Percentiles rank a stretch among this genome's conserved stretches.
Evolutionary conservation across 495 filamentous ascomycete genomes (phyloP).

Genomic region (Polyplosphaeria fusca): DNA sequence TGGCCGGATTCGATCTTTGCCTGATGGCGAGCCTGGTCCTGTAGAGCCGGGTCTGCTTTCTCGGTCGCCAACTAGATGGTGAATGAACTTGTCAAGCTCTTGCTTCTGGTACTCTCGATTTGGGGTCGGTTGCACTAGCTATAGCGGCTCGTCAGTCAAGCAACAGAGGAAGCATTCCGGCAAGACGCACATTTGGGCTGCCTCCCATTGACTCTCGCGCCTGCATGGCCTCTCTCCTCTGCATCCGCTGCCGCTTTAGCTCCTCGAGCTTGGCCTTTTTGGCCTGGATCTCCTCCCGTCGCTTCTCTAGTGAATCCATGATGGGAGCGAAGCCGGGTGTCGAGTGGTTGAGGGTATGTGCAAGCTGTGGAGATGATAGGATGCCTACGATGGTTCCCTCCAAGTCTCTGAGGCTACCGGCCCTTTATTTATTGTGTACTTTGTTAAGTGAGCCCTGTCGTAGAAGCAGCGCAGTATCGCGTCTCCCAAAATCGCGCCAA

Average conservation of each 20-base stretch:
- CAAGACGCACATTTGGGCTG: conserved; percentile 34
- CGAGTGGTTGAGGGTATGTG: too few species aligned
- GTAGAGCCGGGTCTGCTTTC: conserved; percentile 70
- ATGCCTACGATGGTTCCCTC: too few species aligned
- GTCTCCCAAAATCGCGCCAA: conserved; percentile 17
- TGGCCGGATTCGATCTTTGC: conserved; percentile 68
- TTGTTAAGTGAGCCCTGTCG: too few species aligned
- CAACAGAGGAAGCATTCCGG: not conserved
- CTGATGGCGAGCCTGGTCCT: conserved; percentile 57
- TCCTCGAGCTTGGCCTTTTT: conserved; percentile 95
- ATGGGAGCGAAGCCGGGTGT: too few species aligned
- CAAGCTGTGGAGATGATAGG: too few species aligned
- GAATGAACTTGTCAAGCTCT: conserved; percentile 81
- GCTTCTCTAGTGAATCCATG: conserved; percentile 66
- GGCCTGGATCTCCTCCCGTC: conserved; percentile 87
- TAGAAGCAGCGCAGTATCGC: too few species aligned
- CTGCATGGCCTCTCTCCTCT: conserved; percentile 67
- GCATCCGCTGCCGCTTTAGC: conserved; percentile 85
- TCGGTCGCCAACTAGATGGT: conserved; percentile 71
- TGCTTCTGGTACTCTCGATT: conserved; percentile 66
- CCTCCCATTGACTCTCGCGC: conserved; percentile 63
- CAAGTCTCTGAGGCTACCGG: too few species aligned
- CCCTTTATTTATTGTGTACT: too few species aligned
- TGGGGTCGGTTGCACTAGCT: conserved; percentile 68
- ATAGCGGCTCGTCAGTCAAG: conserved; percentile 46